phyloP scores from a whole-genome alignment of 805 yeast genomes.

The Kodamaea nitidulidarum region DNA sequence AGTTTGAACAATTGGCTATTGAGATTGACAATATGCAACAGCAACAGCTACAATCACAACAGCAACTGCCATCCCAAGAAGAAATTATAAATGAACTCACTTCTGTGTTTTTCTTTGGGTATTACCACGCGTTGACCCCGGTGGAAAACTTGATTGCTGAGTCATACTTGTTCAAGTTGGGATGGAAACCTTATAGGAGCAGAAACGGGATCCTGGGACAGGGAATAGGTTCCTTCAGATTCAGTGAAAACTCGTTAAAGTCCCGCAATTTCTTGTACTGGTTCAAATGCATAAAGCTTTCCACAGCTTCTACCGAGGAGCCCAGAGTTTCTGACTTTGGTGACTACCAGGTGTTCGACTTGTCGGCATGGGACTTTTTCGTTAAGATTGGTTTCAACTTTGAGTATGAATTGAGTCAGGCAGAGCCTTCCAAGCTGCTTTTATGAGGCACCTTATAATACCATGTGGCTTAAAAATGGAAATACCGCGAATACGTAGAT shows the following conservation, averaged over 20 bases:
- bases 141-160: constrained; percentile 42
- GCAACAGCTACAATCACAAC: constrained; percentile 21
- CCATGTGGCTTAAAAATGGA: not conserved
- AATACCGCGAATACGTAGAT: too few relatives aligned
- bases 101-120: constrained; percentile 40
- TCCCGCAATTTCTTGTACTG: constrained; percentile 18
- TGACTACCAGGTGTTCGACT: constrained; percentile 41
- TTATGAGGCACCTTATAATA: constrained; percentile 4
- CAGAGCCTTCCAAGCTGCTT: constrained; percentile 22
- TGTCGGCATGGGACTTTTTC: constrained; percentile 38
- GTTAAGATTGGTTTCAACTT: constrained; percentile 35
- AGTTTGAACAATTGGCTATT: constrained; percentile 29
- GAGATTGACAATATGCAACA: constrained; percentile 25
- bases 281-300: constrained; percentile 23
- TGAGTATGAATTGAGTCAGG: constrained; percentile 30
- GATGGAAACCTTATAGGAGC: constrained; percentile 40
- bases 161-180: constrained; percentile 32
- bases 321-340: constrained; percentile 24
- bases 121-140: constrained; percentile 40
- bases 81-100: constrained; percentile 30
- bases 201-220: constrained; percentile 9
- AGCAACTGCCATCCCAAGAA: constrained; percentile 19
- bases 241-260: constrained; percentile 2
- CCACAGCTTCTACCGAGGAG: constrained; percentile 11
- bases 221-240: constrained; percentile 9